Evolutionary conservation across 495 filamentous ascomycete genomes (phyloP).

Genomic region (Lindgomyces ingoldianus): DNA sequence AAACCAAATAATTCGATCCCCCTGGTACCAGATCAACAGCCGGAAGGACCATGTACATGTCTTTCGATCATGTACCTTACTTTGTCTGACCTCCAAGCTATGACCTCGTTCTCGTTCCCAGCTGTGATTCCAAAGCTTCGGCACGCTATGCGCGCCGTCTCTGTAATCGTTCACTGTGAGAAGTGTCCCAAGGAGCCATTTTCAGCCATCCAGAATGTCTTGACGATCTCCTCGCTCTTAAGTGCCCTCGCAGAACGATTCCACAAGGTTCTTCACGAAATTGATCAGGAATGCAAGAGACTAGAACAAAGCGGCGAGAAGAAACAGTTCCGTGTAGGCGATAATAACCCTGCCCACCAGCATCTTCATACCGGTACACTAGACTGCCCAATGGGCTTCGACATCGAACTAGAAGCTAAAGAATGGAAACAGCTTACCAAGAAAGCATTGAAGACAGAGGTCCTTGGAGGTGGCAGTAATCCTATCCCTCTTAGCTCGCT

Average conservation of each 20-base stretch:
- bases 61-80: constrained; percentile 45
- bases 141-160: constrained; percentile 38
- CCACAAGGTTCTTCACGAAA: constrained; percentile 35
- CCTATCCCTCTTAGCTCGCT: constrained; percentile 27
- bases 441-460: constrained; percentile 43
- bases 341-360: constrained; percentile 28
- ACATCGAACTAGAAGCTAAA: constrained; percentile 36
- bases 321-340: constrained; percentile 43
- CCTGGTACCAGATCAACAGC: neutral
- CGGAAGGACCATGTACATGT: constrained; percentile 38
- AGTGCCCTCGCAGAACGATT: constrained; percentile 40
- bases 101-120: constrained; percentile 41
- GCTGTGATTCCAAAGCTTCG: constrained; percentile 38
- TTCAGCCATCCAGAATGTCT: constrained; percentile 42
- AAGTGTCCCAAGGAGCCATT: constrained; percentile 41
- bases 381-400: constrained; percentile 43
- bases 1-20: constrained; percentile 7
- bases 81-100: constrained; percentile 36
- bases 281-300: constrained; percentile 38
- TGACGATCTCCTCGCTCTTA: constrained; percentile 38
- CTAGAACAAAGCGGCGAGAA: constrained; percentile 32
- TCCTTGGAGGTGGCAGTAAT: constrained; percentile 34
- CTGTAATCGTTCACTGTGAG: constrained; percentile 38
- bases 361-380: constrained; percentile 41
- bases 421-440: constrained; percentile 44